phyloP scores from a whole-genome alignment of 805 yeast genomes.

The Saturnispora diversa region DNA sequence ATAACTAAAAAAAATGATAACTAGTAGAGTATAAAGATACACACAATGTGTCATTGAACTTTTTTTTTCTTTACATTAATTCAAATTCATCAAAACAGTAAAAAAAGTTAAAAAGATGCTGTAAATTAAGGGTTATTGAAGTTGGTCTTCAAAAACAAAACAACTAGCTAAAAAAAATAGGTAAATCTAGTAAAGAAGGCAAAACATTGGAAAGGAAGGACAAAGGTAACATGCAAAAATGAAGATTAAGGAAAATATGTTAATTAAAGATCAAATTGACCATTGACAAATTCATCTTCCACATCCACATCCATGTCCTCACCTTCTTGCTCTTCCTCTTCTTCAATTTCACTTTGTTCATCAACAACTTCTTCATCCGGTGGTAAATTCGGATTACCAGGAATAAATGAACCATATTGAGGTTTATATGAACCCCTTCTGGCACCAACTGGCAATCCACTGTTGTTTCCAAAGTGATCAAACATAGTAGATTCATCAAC shows the following conservation, averaged over 20 bases:
- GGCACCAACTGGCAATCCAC: constrained; percentile 25
- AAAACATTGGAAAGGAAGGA: not conserved
- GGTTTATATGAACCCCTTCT: constrained; percentile 35
- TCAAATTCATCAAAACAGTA: no score
- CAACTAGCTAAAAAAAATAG: no score
- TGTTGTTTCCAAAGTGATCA: constrained; percentile 47
- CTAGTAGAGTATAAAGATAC: no score
- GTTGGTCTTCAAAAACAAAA: no score
- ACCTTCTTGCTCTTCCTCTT: constrained; percentile 35
- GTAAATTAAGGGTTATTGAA: not conserved
- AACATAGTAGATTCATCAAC: constrained; percentile 92
- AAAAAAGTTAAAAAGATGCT: not conserved
- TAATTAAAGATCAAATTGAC: constrained; percentile 68
- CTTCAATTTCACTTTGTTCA: constrained; percentile 46
- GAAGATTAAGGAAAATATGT: not conserved
- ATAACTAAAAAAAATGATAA: no score
- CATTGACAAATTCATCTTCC: constrained; percentile 81
- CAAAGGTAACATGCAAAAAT: constrained; percentile 1
- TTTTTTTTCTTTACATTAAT: no score
- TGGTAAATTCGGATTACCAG: constrained; percentile 72
- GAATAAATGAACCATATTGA: constrained; percentile 59
- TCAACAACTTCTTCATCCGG: constrained; percentile 81
- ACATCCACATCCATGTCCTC: constrained; percentile 38
- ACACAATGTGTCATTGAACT: no score
- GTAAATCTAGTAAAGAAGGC: no score